Base-by-base conservation (phyloP, 495 filamentous ascomycete genomes). In the Chaetomium fimeti region DNA sequence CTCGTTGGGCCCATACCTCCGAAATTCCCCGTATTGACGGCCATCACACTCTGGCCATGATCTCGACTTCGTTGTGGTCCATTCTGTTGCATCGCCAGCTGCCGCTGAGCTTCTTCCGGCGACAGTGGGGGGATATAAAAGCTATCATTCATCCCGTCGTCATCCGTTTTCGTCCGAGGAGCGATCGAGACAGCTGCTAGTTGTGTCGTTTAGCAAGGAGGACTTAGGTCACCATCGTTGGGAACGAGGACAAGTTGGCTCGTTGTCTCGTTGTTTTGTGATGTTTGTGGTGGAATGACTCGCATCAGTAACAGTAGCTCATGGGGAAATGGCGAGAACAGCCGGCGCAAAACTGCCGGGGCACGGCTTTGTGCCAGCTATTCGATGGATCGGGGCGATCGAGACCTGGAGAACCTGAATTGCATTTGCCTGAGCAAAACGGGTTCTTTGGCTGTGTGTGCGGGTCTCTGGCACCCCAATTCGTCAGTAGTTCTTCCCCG, bases 51-150 rank as follows among this genome's bases (percentile, higher is more conserved):
- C 54, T 73, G 77, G 40, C 62, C 29, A 16, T 53, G 45, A 28
- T 20, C 18, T 20, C 45, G 55, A 6, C 62, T 64, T 54, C 76
- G 74, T 62, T 75, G 69, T n/a, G n/a, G n/a, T 43, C 72, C 74
- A 32, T 73, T 73, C 60, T 73, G 73, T 56, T 70, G 64, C 58
- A 57, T 47, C 3, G 63, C 61, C 29, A 71, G 42, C 60, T 55
- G 75, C 55, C 71, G 75, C 68, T 78, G 79, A 61, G 81, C 68
- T 58, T 84, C 80, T 67, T 81, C 77, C 63, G 78, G 72, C 25
- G 80, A 79, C 68, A 80, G 71, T 67, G 75, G 72, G 45, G 73
- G 64, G 29, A 66, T 59, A 59, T 75, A 78, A 65, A 75, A 78
- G 64, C 61, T 66, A 63, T 68, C 69, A 60, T 66, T 70, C 63